These are phyloP conservation scores for Byssothecium circinans DNA, from an alignment of 2,329 filamentous ascomycete genomes.

Conservation along the genomic window DNA sequence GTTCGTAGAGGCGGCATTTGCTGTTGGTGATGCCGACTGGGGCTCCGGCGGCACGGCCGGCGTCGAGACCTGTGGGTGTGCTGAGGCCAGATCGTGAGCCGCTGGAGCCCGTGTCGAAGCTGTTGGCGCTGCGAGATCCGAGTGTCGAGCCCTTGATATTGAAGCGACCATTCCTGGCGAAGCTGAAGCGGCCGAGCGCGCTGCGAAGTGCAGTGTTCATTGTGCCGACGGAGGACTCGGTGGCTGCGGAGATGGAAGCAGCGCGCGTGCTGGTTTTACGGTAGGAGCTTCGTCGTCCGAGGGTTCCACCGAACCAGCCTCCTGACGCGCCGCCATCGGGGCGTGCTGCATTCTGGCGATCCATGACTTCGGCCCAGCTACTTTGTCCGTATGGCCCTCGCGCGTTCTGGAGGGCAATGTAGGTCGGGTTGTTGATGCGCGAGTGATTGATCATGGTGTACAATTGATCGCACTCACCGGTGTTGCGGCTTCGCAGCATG, in stretches of 20 bases:
- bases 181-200: constrained; percentile 72
- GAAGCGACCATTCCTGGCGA: constrained; percentile 70
- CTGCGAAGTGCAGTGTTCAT: constrained; percentile 75
- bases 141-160: constrained; percentile 81
- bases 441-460: constrained; percentile 87
- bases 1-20: constrained; percentile 82
- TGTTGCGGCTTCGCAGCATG: constrained; percentile 81
- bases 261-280: constrained; percentile 56
- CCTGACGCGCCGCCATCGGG: constrained; percentile 38
- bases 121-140: constrained; percentile 60
- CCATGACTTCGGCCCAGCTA: constrained; percentile 55
- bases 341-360: constrained; percentile 52
- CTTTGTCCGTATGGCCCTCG: constrained; percentile 57
- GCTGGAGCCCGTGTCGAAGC: constrained; percentile 49
- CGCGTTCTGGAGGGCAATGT: constrained; percentile 76
- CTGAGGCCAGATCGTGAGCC: constrained; percentile 45
- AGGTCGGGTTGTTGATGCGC: constrained; percentile 89
- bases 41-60: constrained; percentile 38
- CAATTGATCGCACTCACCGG: constrained; percentile 76
- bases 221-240: constrained; percentile 73
- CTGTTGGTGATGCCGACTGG: constrained; percentile 74
- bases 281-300: constrained; percentile 58
- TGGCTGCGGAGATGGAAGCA: constrained; percentile 63
- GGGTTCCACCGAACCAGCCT: constrained; percentile 54
- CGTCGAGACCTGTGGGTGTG: constrained; percentile 39